Evolutionary conservation across 2,329 filamentous ascomycete genomes (phyloP), one percentile per base, ranked within the genome.

Genomic region (Pezicula rhizophila): DNA sequence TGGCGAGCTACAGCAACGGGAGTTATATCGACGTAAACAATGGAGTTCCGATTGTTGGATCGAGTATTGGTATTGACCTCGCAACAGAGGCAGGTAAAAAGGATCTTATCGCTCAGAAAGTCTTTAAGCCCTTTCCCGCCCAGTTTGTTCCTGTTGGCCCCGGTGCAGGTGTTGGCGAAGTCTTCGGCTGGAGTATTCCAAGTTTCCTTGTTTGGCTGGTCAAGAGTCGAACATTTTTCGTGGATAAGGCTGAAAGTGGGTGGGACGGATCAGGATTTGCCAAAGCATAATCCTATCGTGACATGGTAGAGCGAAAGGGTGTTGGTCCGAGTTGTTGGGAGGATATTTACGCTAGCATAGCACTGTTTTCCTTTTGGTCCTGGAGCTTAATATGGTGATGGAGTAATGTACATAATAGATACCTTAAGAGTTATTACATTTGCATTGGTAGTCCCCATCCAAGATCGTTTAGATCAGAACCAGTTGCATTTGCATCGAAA

Each of bases 31-130:
- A 73, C 42, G 63, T 75, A 44, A 57, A 64, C 31, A 58, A 60
- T 33, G 59, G 64, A 0, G 54, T 74, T 1, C 68, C 72, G 1
- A 66, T 70, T 4, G 49, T 72, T 3, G 60, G 61, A 18, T 64
- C 66, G 5, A 77, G 75, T 52, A 56, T 79, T n/a, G 67, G 69
- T 51, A 66, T 71, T 42, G 74, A 77, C 49, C 54, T 78, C n/a
- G 49, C 49, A 8, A 33, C n/a, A 4, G 41, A 38, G 15, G 41
- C 48, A 5, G 51, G 44, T 1, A 45, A 49, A 8, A 18, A 48
- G 14, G 39, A 12, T 12, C 23, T 50, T 8, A 46, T 47, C 15
- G 45, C 17, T 14, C 47, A 52, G 34, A 49, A 52, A 26, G 47
- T 55, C n/a, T 67, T 62, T 53, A 66, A 66, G 53, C 60, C 58